These are phyloP conservation scores for Neopestalotiopsis sp. DNA, from an alignment of 2,329 filamentous ascomycete genomes.

Conservation along the genomic window DNA sequence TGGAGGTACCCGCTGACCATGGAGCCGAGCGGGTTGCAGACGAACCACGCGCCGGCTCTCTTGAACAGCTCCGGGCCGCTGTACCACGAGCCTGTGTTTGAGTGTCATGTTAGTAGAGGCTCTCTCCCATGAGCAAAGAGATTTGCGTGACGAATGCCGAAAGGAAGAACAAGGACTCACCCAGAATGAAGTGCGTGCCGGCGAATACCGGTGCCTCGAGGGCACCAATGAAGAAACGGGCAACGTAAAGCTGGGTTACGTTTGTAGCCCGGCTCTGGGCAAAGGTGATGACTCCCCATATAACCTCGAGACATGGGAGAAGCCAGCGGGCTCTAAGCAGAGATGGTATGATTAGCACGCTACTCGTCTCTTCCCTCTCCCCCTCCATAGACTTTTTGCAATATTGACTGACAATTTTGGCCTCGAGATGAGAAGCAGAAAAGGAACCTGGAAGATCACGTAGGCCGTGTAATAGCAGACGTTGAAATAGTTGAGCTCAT, in stretches of 20 bases:
- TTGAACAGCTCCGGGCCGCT: conserved; percentile 36
- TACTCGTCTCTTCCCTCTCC: too few species aligned
- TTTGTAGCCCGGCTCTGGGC: conserved; percentile 34
- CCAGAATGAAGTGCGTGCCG: conserved; percentile 37
- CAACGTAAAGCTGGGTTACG: conserved; percentile 36
- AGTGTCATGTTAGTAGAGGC: neutral
- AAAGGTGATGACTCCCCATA: conserved; percentile 39
- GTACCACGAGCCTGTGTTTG: conserved; percentile 29
- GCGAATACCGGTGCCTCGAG: conserved; percentile 38
- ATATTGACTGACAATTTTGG: conserved; percentile 30
- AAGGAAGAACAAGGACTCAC: conserved; percentile 16
- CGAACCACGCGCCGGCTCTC: conserved; percentile 34
- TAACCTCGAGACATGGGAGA: conserved; percentile 34
- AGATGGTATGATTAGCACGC: neutral
- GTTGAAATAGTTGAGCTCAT: conserved; percentile 46
- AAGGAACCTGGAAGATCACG: conserved; percentile 40
- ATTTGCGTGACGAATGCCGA: too few species aligned
- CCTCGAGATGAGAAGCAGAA: conserved; percentile 36
- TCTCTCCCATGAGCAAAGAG: neutral
- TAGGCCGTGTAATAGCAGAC: conserved; percentile 45
- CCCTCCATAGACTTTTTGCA: too few species aligned
- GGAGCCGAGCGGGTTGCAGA: conserved; percentile 32
- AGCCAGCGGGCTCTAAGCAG: conserved; percentile 33
- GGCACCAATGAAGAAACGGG: conserved; percentile 38
- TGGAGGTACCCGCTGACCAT: conserved; percentile 40